phyloP scores from a whole-genome alignment of 75 land plant species.

The Cunninghamia lanceolata region DNA sequence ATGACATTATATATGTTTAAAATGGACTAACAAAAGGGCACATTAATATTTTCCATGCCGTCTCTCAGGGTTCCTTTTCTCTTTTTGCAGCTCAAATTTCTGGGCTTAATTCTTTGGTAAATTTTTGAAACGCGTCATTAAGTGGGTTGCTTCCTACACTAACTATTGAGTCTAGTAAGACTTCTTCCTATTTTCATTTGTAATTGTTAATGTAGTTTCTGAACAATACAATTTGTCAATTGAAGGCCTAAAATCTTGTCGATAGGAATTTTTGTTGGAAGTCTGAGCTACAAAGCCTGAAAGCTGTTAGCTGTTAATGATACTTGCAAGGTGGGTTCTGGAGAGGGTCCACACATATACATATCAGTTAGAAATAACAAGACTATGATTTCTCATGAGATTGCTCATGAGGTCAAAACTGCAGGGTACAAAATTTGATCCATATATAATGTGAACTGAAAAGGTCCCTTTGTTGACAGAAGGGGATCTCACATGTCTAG shows the following conservation, averaged over 20 bases:
- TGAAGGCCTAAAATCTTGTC: neutral
- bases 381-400: neutral
- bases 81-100: conserved; percentile 10
- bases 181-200: neutral
- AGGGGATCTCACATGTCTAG: too few relatives aligned
- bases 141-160: conserved; percentile 17
- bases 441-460: neutral
- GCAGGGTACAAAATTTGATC: neutral
- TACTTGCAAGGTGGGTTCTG: neutral
- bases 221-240: neutral
- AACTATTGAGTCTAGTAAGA: neutral
- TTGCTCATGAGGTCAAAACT: neutral
- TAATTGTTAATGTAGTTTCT: neutral
- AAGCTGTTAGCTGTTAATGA: neutral
- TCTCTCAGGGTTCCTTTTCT: neutral
- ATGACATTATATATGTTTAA: too few relatives aligned
- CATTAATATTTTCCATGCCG: neutral
- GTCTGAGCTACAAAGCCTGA: neutral
- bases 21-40: neutral
- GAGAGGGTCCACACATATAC: neutral
- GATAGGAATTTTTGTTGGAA: neutral
- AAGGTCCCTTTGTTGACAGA: too few relatives aligned
- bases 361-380: neutral
- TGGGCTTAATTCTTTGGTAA: conserved; percentile 41
- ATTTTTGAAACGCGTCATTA: conserved; percentile 29